phyloP scores from a whole-genome alignment of 2,329 filamentous ascomycete genomes.

The Talaromyces sp. region DNA sequence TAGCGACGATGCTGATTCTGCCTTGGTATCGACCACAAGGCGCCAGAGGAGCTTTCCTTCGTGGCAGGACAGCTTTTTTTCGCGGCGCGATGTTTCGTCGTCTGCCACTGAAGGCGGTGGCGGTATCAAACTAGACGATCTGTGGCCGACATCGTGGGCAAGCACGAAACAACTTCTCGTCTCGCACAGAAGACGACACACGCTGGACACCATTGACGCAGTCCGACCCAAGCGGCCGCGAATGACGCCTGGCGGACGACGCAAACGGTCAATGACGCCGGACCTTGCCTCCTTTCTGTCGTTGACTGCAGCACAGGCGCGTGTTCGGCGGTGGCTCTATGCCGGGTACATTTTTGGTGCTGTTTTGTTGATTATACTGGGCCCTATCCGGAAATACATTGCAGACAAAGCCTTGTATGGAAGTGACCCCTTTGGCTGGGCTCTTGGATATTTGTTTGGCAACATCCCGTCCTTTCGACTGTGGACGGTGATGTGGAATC shows the following conservation, averaged over 20 bases:
- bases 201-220: constrained; percentile 28
- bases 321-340: constrained; percentile 75
- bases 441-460: constrained; percentile 81
- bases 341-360: constrained; percentile 71
- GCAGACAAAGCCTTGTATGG: constrained; percentile 61
- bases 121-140: constrained; percentile 20
- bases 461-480: constrained; percentile 69
- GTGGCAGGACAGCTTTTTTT: constrained; percentile 8
- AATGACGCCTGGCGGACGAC: constrained; percentile 59
- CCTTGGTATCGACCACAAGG: constrained; percentile 11
- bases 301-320: constrained; percentile 74
- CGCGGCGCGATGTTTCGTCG: constrained; percentile 3
- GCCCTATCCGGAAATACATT: constrained; percentile 69
- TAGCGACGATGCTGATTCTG: constrained; percentile 32
- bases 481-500: constrained; percentile 62
- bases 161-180: constrained; percentile 14
- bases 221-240: constrained; percentile 23
- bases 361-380: constrained; percentile 62
- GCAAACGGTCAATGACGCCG: constrained; percentile 60
- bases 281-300: constrained; percentile 70
- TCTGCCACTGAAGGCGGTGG: constrained; percentile 17
- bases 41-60: constrained; percentile 11
- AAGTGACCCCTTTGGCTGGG: constrained; percentile 87
- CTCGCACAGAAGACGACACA: constrained; percentile 41
- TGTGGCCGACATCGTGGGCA: constrained; percentile 16